Conservation (phyloP, 352 stramenopile species). For the Pythium myriotylum region DNA sequence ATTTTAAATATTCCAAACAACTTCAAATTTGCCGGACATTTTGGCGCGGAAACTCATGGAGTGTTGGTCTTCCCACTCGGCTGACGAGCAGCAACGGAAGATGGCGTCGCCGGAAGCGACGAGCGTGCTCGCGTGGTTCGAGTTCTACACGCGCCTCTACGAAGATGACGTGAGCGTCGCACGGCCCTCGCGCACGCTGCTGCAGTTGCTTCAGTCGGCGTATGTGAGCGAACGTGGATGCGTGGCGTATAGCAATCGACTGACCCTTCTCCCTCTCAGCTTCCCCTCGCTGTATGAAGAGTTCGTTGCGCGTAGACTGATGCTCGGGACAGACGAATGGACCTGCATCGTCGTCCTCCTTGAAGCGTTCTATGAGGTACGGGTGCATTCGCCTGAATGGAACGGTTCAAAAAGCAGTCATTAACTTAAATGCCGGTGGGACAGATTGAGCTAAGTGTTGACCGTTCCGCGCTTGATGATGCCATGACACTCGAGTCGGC, state of each 20-base stretch:
- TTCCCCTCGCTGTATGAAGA: slow-evolving; percentile 36
- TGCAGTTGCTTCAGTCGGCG: slow-evolving; percentile 30
- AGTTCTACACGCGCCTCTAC: slow-evolving; percentile 23
- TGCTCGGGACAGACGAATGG: slow-evolving; percentile 26
- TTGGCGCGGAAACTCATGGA: slow-evolving; percentile 25
- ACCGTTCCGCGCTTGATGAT: slow-evolving; percentile 17
- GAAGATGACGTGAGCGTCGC: slow-evolving; percentile 9
- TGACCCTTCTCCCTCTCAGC: slow-evolving; percentile 19
- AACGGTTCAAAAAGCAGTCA: background rate
- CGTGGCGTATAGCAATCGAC: too few relatives aligned
- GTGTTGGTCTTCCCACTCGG: slow-evolving; percentile 21
- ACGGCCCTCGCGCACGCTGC: slow-evolving; percentile 24
- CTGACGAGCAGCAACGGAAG: background rate
- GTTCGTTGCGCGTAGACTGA: slow-evolving; percentile 1
- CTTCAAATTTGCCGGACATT: slow-evolving; percentile 29
- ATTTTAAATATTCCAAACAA: slow-evolving; percentile 31
- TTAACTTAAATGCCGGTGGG: too few relatives aligned
- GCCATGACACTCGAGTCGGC: slow-evolving; percentile 17
- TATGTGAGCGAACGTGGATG: slow-evolving; percentile 19
- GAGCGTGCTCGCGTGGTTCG: slow-evolving; percentile 36
- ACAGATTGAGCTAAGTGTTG: slow-evolving; percentile 33
- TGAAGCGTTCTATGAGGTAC: slow-evolving; percentile 65
- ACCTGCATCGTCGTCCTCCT: slow-evolving; percentile 23
- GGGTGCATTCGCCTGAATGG: background rate
- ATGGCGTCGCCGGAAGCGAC: slow-evolving; percentile 19